phyloP scores from a whole-genome alignment of 2,329 filamentous ascomycete species.

The Exophiala alcalophila region DNA sequence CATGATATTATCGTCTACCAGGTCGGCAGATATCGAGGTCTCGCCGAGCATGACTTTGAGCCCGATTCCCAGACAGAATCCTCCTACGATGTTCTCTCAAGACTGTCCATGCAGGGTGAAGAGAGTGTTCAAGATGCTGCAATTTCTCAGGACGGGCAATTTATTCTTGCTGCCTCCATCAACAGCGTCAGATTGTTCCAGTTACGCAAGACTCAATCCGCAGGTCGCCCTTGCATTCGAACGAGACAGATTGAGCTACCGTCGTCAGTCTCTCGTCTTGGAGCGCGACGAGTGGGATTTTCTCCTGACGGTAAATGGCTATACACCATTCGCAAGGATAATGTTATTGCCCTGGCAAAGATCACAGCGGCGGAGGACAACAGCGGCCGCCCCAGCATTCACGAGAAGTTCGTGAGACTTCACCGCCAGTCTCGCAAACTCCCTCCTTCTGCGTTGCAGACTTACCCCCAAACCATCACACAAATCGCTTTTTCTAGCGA shows the following conservation, averaged over 20 bases:
- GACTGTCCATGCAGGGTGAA: conserved; percentile 55
- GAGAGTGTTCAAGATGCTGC: conserved; percentile 76
- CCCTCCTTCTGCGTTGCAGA: conserved; percentile 42
- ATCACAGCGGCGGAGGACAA: conserved; percentile 43
- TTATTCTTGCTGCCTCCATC: conserved; percentile 73
- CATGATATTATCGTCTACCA: conserved; percentile 81
- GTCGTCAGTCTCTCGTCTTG: conserved; percentile 53
- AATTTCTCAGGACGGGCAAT: conserved; percentile 67
- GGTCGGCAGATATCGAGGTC: conserved; percentile 11
- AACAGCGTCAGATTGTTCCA: conserved; percentile 75
- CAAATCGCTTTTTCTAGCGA: conserved; percentile 76
- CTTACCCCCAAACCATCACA: conserved; percentile 72
- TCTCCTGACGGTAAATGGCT: conserved; percentile 49
- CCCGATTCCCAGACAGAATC: conserved; percentile 8
- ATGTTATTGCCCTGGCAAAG: conserved; percentile 54
- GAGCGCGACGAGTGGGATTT: conserved; percentile 63
- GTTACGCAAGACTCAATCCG: conserved; percentile 39
- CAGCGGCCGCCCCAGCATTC: conserved; percentile 43
- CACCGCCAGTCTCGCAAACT: conserved; percentile 41
- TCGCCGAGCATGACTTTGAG: conserved; percentile 3
- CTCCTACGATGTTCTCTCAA: conserved; percentile 24
- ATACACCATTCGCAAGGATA: conserved; percentile 57
- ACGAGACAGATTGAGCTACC: conserved; percentile 70
- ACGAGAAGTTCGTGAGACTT: conserved; percentile 45
- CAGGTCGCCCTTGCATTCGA: conserved; percentile 30